Base-by-base conservation (phyloP, 306 rosid genomes). In the Sicyos baderoa region DNA sequence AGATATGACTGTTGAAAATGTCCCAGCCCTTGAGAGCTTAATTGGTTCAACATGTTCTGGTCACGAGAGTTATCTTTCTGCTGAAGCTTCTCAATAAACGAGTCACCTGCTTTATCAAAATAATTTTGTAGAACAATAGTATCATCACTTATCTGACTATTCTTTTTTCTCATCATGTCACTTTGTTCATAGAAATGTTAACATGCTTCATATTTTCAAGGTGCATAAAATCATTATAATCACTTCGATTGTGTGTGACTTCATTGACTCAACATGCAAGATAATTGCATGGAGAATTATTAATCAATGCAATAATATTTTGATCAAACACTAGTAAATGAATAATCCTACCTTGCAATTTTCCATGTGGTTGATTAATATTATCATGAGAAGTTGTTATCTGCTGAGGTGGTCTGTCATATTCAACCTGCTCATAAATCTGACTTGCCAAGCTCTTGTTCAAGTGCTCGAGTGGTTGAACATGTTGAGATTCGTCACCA, bases 221-320 rank as follows among this genome's bases (percentile, higher is more conserved):
- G 70, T 78, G 78, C 72, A 68, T 76, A 72, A 65, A 37, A 68
- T 72, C 80, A 76, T 54, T 51, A 21, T 75, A 76, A 56, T 63
- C 77, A 66, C 74, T 77, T 59, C 23, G 54, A 47, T 58, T 79
- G 73, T 66, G 76, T 64, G 71, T 63, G 77, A 66, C 74, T 72
- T 76, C 85, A 29, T 68, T 62, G 55, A 23, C 70, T 74, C 62
- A 65, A 81, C 76, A 83, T 84, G 80, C 70, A 71, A 79, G 77
- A 75, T 54, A 79, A 74, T n/a, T n/a, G n/a, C n/a, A n/a, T 29
- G 3, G 22, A 32, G 10, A 14, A 62, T 58, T 12, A 42, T 64
- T 55, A 29, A 25, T 68, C 59, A 40, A 49, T 22, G 21, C 47
- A 55, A 40, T 1, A 56, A 16, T 44, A 72, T 66, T 42, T 72